A percentile compares a stretch with the other conserved stretches of the same genome.
Evolutionary conservation across 345 rosid genomes (phyloP).

Genomic region (Hibiscus tridactylites): DNA sequence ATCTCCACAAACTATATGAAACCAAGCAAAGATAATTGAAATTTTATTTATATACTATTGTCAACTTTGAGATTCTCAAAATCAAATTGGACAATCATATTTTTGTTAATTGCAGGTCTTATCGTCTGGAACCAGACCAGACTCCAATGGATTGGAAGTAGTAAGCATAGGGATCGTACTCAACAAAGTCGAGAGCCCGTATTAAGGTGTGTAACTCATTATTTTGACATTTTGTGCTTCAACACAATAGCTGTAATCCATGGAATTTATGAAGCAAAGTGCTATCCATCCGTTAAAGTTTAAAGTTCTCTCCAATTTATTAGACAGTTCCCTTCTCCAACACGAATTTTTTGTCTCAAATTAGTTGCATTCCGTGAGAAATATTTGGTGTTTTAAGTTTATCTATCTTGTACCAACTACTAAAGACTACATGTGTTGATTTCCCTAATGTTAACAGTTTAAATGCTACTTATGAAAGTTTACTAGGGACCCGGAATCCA

Average conservation of each 20-base stretch:
- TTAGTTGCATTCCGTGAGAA: not conserved
- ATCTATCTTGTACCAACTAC: not conserved
- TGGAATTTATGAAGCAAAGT: not conserved
- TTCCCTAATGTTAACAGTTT: constrained; percentile 22
- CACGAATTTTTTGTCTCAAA: too few species aligned
- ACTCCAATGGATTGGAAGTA: constrained; percentile 51
- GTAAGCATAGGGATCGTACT: constrained; percentile 17
- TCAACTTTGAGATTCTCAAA: not conserved
- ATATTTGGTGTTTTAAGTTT: not conserved
- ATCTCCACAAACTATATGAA: too few species aligned
- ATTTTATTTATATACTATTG: too few species aligned
- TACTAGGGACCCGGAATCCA: constrained; percentile 38
- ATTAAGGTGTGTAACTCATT: constrained; percentile 31
- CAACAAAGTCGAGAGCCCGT: constrained; percentile 27
- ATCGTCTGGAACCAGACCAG: constrained; percentile 58
- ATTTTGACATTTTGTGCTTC: not conserved
- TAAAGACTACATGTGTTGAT: not conserved
- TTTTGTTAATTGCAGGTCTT: constrained; percentile 29
- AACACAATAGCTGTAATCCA: not conserved
- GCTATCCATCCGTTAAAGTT: not conserved
- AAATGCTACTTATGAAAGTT: constrained; percentile 49
- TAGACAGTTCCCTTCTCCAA: too few species aligned
- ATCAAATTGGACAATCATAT: not conserved
- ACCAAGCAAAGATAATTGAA: too few species aligned
- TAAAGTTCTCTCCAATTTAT: not conserved